phyloP scores from a whole-genome alignment of 345 rosid species.

The Lepidium didymum region DNA sequence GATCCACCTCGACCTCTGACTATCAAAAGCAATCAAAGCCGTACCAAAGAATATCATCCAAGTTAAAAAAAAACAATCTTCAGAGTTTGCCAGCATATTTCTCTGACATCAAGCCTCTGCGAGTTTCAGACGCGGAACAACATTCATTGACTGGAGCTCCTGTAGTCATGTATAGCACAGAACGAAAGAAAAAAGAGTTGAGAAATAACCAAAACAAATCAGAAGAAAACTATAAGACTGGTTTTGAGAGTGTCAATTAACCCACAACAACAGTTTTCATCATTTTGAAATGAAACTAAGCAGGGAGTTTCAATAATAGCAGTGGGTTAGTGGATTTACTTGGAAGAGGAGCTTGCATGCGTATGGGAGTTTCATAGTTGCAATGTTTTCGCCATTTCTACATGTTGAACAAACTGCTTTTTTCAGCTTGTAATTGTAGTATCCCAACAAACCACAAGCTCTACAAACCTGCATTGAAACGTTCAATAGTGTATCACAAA shows the following conservation, averaged over 20 bases:
- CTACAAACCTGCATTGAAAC: slow-evolving; percentile 58
- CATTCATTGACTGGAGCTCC: slow-evolving; percentile 89
- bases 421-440: slow-evolving; percentile 72
- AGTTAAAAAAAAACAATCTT: background rate
- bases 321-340: slow-evolving; percentile 31
- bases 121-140: slow-evolving; percentile 60
- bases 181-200: background rate
- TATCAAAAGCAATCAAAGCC: background rate
- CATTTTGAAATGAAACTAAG: background rate
- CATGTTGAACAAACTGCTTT: slow-evolving; percentile 70
- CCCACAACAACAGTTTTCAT: background rate
- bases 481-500: background rate
- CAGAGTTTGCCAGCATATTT: background rate
- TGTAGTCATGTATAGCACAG: slow-evolving; percentile 12
- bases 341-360: slow-evolving; percentile 95
- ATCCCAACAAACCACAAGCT: slow-evolving; percentile 83
- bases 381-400: slow-evolving; percentile 69
- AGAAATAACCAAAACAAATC: background rate
- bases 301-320: background rate
- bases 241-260: background rate
- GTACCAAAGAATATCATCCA: background rate
- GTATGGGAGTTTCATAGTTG: slow-evolving; percentile 81
- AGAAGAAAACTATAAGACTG: background rate
- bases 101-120: slow-evolving; percentile 40
- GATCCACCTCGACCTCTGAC: background rate